Evolutionary conservation across 2,329 filamentous ascomycete genomes (phyloP), one percentile per base, ranked within the genome.

Genomic region (Exserohilum turcica): DNA sequence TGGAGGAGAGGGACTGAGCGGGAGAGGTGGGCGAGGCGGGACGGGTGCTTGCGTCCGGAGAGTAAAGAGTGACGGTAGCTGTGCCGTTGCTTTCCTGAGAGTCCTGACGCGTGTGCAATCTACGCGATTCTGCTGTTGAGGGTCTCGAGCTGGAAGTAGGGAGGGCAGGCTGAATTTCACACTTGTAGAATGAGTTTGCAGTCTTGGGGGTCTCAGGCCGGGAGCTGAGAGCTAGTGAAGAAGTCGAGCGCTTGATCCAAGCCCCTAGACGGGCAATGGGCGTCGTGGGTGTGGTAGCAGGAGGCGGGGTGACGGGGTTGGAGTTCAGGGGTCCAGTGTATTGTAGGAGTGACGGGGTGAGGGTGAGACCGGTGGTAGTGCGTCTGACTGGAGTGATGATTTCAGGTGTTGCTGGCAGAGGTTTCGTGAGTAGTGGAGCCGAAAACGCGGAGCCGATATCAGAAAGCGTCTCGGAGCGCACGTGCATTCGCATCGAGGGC

Each of bases 381-480:
- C 61, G 60, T 16, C 63, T 44, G 1, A 54, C 13, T 2, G 53
- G 37, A 3, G 48, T 43, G 8, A 24, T 48, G 18, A 48, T 21
- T 10, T 61, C 47, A 5, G 60, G 64, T 24, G 61, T 58, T 9
- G 53, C 56, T 2, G 71, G 66, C 4, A 70, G 56, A 0, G 67
- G 60, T 46, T 70, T 72, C 51, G 47, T 61, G 19, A 48, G 57
- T 0, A 76, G 59, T 0, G 78, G 77, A 3, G 72, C 68, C 5
- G 77, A 78, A 54, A 80, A 77, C 0, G 75, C 78, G 24, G 76
- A 79, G 18, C 78, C 78, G 37, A 80, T 80, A 32, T 78, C 77
- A 4, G 70, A 76, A n/a, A 80, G 73, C 0, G 78, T 80, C 54
- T 80, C 74, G 5, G 76, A 77, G 51, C 78, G 72, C 13, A 77